Conservation (phyloP, 2,329 filamentous ascomycete species). For the Scopulariopsis brevicaulis region DNA sequence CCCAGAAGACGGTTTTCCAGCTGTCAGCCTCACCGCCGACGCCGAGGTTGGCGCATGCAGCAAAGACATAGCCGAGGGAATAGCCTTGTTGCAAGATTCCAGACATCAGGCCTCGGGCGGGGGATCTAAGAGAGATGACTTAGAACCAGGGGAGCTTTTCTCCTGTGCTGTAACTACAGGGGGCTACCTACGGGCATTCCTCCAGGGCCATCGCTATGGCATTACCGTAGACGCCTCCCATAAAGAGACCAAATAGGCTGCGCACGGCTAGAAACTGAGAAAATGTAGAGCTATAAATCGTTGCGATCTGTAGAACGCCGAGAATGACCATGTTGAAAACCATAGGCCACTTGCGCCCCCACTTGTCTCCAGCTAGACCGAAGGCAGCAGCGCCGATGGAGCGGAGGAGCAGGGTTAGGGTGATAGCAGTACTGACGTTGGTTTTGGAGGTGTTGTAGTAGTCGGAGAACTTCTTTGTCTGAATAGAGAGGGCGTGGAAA, state of each 20-base stretch:
- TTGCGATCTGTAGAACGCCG: conserved; percentile 50
- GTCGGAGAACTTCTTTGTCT: conserved; percentile 36
- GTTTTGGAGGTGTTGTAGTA: conserved; percentile 41
- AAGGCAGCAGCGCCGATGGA: conserved; percentile 67
- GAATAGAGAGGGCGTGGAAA: conserved; percentile 71
- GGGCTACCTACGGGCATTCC: conserved; percentile 43
- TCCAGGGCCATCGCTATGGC: conserved; percentile 70
- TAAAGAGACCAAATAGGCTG: conserved; percentile 66
- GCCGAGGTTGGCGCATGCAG: background rate
- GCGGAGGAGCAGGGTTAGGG: conserved; percentile 61
- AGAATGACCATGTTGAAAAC: conserved; percentile 67
- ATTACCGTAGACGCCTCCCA: conserved; percentile 74
- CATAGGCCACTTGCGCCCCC: conserved; percentile 77
- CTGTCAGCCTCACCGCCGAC: background rate
- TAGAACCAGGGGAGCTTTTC: background rate
- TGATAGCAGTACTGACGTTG: conserved; percentile 64
- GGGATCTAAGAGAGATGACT: conserved; percentile 15
- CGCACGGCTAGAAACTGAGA: conserved; percentile 61
- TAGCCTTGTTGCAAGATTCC: conserved; percentile 64
- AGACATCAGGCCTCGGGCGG: conserved; percentile 61
- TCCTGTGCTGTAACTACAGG: background rate
- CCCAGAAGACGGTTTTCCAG: conserved; percentile 23
- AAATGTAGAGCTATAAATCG: conserved; percentile 65
- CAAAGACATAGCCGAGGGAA: conserved; percentile 7
- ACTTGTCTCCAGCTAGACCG: conserved; percentile 67